Base-by-base conservation (phyloP, 768 basidiomycete genomes). In the Infundibulicybe gibba region DNA sequence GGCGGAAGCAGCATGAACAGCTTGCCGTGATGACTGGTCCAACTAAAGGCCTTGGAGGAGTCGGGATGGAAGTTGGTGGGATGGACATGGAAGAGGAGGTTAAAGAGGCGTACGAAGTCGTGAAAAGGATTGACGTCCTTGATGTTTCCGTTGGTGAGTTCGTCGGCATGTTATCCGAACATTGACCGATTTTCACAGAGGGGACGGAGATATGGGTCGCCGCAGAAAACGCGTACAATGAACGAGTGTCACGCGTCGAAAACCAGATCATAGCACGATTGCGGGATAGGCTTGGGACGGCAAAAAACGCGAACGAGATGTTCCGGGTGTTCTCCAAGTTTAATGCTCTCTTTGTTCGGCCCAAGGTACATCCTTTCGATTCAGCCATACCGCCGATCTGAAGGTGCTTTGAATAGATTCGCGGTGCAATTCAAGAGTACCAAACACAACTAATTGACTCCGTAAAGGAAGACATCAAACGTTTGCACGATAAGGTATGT, bases 71-170 rank as follows among this genome's bases (percentile, higher is more conserved):
- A 50, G 80, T 89, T 13, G 85, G 88, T 1, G 93, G 91, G 2
- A 87, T 97, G 78, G 93, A 97, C 59, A 97, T 97, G 94, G 94
- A 94, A 61, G 93, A 93, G 58, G 95, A 97, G 64, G 94, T 97
- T 37, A 87, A 90, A 63, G 86, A 92, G 62, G 93, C 92, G 11
- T 99, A 97, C 64, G 95, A 99, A 61, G 85, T 88, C n/a, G 81
- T 99, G 59, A 98, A 97, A 75, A 81, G 91, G 56, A 93, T 97
- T 50, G 94, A 98, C 59, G 92, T 97, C 3, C 71, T 99, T 45
- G 97, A 99, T 63, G 93, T 97, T 5, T 91, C 92, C 34, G 75
- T 85, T 43, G 92, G 91, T 91, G 58, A 61, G 85, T 68, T 20
- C 25, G 30, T 44, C 25, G 8, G 25, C 17, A 31, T 32, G 35